These are phyloP conservation scores for Saccharomycopsis schoenii DNA, from an alignment of 805 yeast species.

Conservation along the genomic window DNA sequence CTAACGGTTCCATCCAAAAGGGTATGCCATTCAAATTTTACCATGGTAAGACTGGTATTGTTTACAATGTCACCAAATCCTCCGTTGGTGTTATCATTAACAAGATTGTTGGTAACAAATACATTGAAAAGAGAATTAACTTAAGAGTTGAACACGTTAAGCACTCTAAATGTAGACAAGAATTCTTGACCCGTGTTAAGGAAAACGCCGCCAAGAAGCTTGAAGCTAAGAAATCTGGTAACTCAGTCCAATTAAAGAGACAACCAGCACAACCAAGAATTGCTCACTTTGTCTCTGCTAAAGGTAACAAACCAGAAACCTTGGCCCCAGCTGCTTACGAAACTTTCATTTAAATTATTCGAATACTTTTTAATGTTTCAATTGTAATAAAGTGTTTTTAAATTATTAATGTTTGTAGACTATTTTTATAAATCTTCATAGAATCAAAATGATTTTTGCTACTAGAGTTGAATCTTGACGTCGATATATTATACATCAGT, in stretches of 20 bases:
- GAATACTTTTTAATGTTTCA: slow-evolving; percentile 2
- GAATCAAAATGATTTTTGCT: too few species aligned
- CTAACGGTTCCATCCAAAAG: slow-evolving; percentile 98
- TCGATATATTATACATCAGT: too few species aligned
- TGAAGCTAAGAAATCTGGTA: slow-evolving; percentile 94
- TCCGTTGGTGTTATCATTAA: slow-evolving; percentile 96
- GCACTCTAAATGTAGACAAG: slow-evolving; percentile 99
- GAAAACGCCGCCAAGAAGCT: slow-evolving; percentile 85
- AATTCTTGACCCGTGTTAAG: slow-evolving; percentile 98
- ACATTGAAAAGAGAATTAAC: slow-evolving; percentile 97
- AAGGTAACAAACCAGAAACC: slow-evolving; percentile 84
- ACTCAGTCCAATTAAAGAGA: slow-evolving; percentile 88
- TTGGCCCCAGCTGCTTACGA: slow-evolving; percentile 99
- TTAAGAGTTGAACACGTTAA: slow-evolving; percentile 97
- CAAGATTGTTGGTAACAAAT: slow-evolving; percentile 99
- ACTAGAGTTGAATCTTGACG: too few species aligned
- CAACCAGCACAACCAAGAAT: slow-evolving; percentile 98
- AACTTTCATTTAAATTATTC: slow-evolving; percentile 78
- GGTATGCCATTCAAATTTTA: slow-evolving; percentile 99
- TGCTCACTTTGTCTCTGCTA: slow-evolving; percentile 74
- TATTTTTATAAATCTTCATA: too few species aligned
- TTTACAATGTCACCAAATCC: slow-evolving; percentile 97
- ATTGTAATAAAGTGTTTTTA: slow-evolving; percentile 2
- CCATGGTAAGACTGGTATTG: slow-evolving; percentile 99
- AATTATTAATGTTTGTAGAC: not conserved